Evolutionary conservation across 805 yeast genomes (phyloP).

Genomic region (Yarrowia sp.): DNA sequence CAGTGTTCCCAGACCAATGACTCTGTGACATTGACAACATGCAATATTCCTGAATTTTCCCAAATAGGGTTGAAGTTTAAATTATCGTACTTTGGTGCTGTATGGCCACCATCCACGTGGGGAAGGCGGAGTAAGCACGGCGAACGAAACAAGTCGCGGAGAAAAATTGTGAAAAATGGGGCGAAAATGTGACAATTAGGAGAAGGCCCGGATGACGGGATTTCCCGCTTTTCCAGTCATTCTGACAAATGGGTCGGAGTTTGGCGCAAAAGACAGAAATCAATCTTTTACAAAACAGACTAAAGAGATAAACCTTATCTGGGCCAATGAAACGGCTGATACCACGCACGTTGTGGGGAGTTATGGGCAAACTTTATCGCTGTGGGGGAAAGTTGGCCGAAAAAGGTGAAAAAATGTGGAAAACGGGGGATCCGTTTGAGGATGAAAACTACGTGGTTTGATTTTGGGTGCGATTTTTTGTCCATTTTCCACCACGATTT

Average conservation of each 20-base stretch:
- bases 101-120: slow-evolving; percentile 1
- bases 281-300: neutral
- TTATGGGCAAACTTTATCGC: neutral
- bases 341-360: neutral
- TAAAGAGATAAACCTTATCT: neutral
- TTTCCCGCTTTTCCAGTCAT: too few relatives aligned
- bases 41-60: too few relatives aligned
- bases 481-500: too few relatives aligned
- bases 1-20: neutral
- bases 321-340: slow-evolving; percentile 19
- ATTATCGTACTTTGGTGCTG: slow-evolving; percentile 12
- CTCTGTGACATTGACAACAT: too few relatives aligned
- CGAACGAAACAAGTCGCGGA: too few relatives aligned
- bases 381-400: neutral
- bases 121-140: neutral
- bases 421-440: too few relatives aligned
- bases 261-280: neutral
- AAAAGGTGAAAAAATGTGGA: neutral
- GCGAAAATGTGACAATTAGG: neutral
- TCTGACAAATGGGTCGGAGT: neutral
- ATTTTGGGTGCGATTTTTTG: too few relatives aligned
- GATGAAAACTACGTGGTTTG: too few relatives aligned
- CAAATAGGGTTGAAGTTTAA: neutral
- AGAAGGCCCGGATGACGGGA: too few relatives aligned
- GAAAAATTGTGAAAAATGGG: neutral